A percentile compares a stretch with the other conserved stretches of the same genome.
Conservation (phyloP, 1,139 yeast species). For the Hansenula sp. region DNA sequence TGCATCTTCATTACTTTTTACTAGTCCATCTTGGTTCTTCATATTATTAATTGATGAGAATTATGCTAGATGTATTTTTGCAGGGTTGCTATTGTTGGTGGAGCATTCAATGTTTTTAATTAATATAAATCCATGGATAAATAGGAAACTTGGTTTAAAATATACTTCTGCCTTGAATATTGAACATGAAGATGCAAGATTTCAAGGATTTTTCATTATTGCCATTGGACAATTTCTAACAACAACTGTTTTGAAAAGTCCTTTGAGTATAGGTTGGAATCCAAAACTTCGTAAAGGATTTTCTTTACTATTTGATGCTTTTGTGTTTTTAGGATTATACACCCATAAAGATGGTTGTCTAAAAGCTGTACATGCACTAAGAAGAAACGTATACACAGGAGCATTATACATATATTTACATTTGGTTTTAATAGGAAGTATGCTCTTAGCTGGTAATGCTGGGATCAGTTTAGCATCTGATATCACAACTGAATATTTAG, state of each 20-base stretch:
- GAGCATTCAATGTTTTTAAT: slow-evolving; percentile 36
- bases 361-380: slow-evolving; percentile 50
- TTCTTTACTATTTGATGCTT: slow-evolving; percentile 45
- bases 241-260: slow-evolving; percentile 46
- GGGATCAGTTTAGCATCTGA: slow-evolving; percentile 44
- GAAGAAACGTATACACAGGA: slow-evolving; percentile 46
- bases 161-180: slow-evolving; percentile 60
- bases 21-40: slow-evolving; percentile 41
- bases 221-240: slow-evolving; percentile 64
- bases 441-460: slow-evolving; percentile 59
- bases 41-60: slow-evolving; percentile 35
- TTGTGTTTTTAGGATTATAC: slow-evolving; percentile 50
- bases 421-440: slow-evolving; percentile 45
- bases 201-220: slow-evolving; percentile 54
- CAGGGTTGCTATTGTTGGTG: slow-evolving; percentile 36
- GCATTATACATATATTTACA: slow-evolving; percentile 45
- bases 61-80: slow-evolving; percentile 44
- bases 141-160: slow-evolving; percentile 35
- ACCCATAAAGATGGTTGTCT: slow-evolving; percentile 49
- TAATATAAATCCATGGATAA: slow-evolving; percentile 45
- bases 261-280: slow-evolving; percentile 45
- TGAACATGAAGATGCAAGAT: slow-evolving; percentile 64
- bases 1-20: slow-evolving; percentile 29
- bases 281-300: slow-evolving; percentile 44
- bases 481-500: slow-evolving; percentile 6